phyloP scores from a whole-genome alignment of 148 eudicot genomes.

The Camellia japonica region DNA sequence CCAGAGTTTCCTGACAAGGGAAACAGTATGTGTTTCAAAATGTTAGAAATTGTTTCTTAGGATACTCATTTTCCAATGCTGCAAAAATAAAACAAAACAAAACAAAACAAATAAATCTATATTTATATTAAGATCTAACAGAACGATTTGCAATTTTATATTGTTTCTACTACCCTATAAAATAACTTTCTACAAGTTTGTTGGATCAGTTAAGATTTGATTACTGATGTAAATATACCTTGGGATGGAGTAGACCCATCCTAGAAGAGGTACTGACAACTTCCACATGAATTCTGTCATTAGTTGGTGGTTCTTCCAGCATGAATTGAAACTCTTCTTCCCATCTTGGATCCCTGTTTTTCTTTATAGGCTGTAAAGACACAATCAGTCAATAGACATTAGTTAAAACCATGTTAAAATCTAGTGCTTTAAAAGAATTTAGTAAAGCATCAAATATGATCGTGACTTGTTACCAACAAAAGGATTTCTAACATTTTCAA shows the following conservation, averaged over 20 bases:
- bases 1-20: constrained; percentile 63
- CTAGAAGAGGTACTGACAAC: constrained; percentile 51
- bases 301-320: constrained; percentile 60
- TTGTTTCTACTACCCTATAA: too few species aligned
- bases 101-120: neutral
- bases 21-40: neutral
- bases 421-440: too few species aligned
- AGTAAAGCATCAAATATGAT: neutral
- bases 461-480: neutral
- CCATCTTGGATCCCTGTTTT: constrained; percentile 70
- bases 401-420: neutral
- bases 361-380: constrained; percentile 47
- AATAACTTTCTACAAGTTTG: too few species aligned
- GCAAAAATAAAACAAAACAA: neutral
- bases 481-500: neutral
- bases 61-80: neutral
- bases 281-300: constrained; percentile 60
- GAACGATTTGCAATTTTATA: too few species aligned
- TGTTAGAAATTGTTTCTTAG: neutral
- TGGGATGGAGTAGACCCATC: constrained; percentile 55
- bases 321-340: constrained; percentile 59
- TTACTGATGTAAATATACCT: constrained; percentile 29
- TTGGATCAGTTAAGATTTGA: neutral
- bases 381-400: neutral
- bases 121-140: too few species aligned